phyloP scores from a whole-genome alignment of 805 yeast genomes.

The Nematodospora valgi region DNA sequence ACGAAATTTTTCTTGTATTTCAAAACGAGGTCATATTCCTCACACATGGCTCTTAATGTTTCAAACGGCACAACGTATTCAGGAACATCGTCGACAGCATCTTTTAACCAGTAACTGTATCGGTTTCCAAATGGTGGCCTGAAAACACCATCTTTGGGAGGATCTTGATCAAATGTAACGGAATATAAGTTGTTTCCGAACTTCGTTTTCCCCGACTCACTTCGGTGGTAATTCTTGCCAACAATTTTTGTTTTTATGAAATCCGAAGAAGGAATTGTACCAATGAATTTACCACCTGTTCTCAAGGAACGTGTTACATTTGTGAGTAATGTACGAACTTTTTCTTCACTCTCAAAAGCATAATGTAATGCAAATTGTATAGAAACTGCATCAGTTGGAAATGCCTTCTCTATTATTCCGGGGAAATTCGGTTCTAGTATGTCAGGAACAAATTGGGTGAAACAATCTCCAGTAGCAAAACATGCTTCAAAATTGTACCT shows the following conservation, averaged over 20 bases:
- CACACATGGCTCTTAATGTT: constrained; percentile 75
- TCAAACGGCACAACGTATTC: constrained; percentile 97
- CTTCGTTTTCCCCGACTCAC: constrained; percentile 28
- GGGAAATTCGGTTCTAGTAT: constrained; percentile 61
- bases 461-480: constrained; percentile 91
- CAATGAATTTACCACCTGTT: constrained; percentile 85
- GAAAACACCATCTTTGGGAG: constrained; percentile 74
- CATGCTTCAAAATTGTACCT: constrained; percentile 70
- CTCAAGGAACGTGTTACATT: constrained; percentile 75
- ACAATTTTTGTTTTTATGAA: constrained; percentile 65
- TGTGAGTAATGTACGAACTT: constrained; percentile 65
- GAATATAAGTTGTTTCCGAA: constrained; percentile 88
- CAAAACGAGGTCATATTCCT: constrained; percentile 73
- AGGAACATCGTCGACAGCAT: constrained; percentile 95
- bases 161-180: constrained; percentile 74
- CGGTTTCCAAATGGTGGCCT: constrained; percentile 77
- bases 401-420: constrained; percentile 54
- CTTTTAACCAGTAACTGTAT: constrained; percentile 77
- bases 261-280: constrained; percentile 92
- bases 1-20: constrained; percentile 73
- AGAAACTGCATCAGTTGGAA: constrained; percentile 86
- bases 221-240: constrained; percentile 34
- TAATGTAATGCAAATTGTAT: constrained; percentile 93
- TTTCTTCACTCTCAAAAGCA: constrained; percentile 83
- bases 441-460: constrained; percentile 64